Base-by-base conservation (phyloP, 768 basidiomycete genomes). In the Lactarius sp. region DNA sequence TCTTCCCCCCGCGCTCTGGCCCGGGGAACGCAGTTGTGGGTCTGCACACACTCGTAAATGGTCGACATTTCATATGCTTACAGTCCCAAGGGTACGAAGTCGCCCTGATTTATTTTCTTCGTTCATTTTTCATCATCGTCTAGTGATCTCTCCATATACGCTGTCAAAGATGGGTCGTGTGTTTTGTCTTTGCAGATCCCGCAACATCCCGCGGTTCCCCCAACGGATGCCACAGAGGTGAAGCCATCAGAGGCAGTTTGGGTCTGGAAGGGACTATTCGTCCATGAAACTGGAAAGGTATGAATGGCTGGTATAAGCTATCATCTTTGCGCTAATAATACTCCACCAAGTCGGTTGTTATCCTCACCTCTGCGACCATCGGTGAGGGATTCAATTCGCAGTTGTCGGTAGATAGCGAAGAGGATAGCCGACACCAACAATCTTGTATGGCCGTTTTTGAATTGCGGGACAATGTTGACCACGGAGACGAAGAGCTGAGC, bases 1-100 rank as follows among this genome's bases (percentile, higher is more conserved):
- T 84, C 42, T 72, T 88, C 37, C 83, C 87, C 0, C 75, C 80
- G 6, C 73, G 70, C 4, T 71, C 75, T 34, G 81, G 80, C 16
- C 55, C 61, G 13, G 73, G 76, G 4, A 70, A 77, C 52, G 71
- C 77, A 13, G 77, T 86, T 2, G 74, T 78, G 20, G 77, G 78
- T n/a, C 70, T 90, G 37, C 70, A 78, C 9, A 56, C 80, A 10
- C 72, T 85, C 13, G 74, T 79, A n/a, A 73, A 76, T 31, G 73
- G 76, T 13, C 64, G 74, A 10, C 71, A 81, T 52, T 61, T 89
- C 33, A 75, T 81, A 1, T 81, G 81, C 27, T 72, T 92, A 46
- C 86, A 86, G 56, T 79, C 83, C 68, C 78, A 81, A 47, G 91
- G 90, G 90, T 90, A 70, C 70, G 78, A 72, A 10, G 5, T 49